Evolutionary conservation across 306 rosid genomes (phyloP).

Genomic region (Delonix regia): DNA sequence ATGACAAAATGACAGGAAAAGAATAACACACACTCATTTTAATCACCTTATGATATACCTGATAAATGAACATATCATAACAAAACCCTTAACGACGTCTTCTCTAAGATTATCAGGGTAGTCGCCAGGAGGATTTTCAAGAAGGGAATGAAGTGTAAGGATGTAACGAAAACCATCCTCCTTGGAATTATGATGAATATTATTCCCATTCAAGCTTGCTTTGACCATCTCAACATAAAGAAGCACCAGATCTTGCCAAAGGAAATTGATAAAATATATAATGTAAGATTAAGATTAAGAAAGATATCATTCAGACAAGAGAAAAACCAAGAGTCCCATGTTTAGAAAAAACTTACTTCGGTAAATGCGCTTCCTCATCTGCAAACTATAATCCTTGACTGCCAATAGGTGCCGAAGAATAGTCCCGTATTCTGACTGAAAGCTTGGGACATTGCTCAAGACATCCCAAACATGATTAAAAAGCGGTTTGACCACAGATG

Average conservation of each 20-base stretch:
- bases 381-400: conserved; percentile 77
- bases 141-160: conserved; percentile 76
- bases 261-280: conserved; percentile 27
- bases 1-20: conserved; percentile 13
- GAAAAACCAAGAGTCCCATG: conserved; percentile 17
- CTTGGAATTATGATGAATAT: conserved; percentile 59
- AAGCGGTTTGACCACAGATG: conserved; percentile 68
- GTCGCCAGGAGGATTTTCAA: conserved; percentile 91
- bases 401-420: conserved; percentile 77
- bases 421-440: conserved; percentile 82
- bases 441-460: conserved; percentile 73
- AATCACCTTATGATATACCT: conserved; percentile 57
- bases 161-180: conserved; percentile 89
- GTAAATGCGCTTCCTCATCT: conserved; percentile 77
- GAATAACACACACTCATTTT: neutral
- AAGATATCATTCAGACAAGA: conserved; percentile 30
- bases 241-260: conserved; percentile 62
- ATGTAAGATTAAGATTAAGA: conserved; percentile 19
- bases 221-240: conserved; percentile 72
- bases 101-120: conserved; percentile 68
- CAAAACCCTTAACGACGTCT: conserved; percentile 63
- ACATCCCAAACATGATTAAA: conserved; percentile 82
- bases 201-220: conserved; percentile 60
- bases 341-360: conserved; percentile 58
- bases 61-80: conserved; percentile 59